Percentiles rank a stretch among this genome's conserved stretches.
phyloP scores from a whole-genome alignment of 768 basidiomycete species.

The Xerocomellus amylosporus region DNA sequence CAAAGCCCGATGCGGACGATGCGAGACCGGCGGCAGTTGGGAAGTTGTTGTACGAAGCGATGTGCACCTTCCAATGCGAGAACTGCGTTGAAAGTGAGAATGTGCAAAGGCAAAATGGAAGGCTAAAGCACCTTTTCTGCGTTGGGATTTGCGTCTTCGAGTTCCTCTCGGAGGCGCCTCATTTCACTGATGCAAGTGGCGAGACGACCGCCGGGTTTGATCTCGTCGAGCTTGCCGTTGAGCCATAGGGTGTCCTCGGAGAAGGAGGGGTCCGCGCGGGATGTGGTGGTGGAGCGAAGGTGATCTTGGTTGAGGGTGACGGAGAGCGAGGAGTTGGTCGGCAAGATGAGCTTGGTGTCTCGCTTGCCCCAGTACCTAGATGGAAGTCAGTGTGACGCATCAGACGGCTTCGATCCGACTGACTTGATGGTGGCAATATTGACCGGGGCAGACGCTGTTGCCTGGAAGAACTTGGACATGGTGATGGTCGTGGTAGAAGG shows the following conservation, averaged over 20 bases:
- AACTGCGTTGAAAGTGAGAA: conserved; percentile 14
- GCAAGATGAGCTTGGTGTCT: conserved; percentile 90
- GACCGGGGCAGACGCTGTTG: conserved; percentile 89
- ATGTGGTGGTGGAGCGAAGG: conserved; percentile 89
- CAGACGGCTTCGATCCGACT: conserved; percentile 16
- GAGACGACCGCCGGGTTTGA: conserved; percentile 76
- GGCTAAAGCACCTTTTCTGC: conserved; percentile 56
- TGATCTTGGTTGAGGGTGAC: conserved; percentile 97
- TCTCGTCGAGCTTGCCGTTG: conserved; percentile 88
- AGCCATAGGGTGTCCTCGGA: conserved; percentile 85
- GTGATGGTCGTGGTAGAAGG: conserved; percentile 16
- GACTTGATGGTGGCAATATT: conserved; percentile 99
- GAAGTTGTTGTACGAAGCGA: conserved; percentile 97
- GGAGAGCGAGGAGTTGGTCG: conserved; percentile 97
- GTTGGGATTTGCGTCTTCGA: conserved; percentile 67
- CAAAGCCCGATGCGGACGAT: conserved; percentile 95
- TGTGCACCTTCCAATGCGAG: conserved; percentile 64
- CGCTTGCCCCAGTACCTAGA: conserved; percentile 98
- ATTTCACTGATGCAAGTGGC: conserved; percentile 86
- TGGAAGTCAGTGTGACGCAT: conserved; percentile 5
- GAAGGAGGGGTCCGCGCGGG: conserved; percentile 76
- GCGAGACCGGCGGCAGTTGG: conserved; percentile 98
- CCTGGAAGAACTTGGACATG: conserved; percentile 67
- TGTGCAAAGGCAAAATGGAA: background rate
- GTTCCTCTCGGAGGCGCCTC: conserved; percentile 67